Evolutionary conservation across 2,329 filamentous ascomycete species (phyloP), one percentile per base, ranked within the genome.

Genomic region (Diaporthe citriasiana): DNA sequence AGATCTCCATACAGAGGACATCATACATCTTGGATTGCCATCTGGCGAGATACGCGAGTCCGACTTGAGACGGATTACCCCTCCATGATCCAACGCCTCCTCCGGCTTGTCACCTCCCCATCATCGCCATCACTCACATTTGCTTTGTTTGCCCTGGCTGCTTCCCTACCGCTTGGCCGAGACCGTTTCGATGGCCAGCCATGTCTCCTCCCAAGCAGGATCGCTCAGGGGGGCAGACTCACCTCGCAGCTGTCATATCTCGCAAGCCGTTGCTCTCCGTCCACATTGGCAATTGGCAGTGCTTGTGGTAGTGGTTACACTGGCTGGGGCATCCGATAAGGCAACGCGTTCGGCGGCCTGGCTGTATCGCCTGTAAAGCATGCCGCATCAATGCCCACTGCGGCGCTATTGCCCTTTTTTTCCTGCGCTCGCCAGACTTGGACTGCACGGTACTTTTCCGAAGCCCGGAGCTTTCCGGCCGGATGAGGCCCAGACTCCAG

Each of bases 21-120:
- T 60, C 55, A 68, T 71, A 55, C 69, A 71, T 71, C 69, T 71
- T 50, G 55, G 56, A 60, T 30, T 71, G 42, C 69, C 56, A 59
- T 56, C 69, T 71, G 40, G 69, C 42, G 55, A 71, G 69, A 71
- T 71, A 71, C 35, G 56, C 69, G 56, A 71, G 56, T 55, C 22
- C 42, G 56, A 59, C 56, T 63, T 40, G 47, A 42, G 56, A 51
- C 56, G 56, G 45, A 12, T 51, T 51, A 40, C 42, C 56, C 70
- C 70, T 40, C 47, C 55, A 60, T 5, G 22, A 50, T 68, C 63
- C 22, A 35, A 51, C 47, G n/a, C 47, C 42, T 51, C 35, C 27
- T 27, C 42, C 68, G 35, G 27, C 22, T 40, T 71, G 55, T 45
- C 53, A 47, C 51, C 51, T 35, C 30, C 38, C 42, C 42, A 47